Base-by-base conservation (phyloP, 805 yeast species). In the Lipomyces orientalis region DNA sequence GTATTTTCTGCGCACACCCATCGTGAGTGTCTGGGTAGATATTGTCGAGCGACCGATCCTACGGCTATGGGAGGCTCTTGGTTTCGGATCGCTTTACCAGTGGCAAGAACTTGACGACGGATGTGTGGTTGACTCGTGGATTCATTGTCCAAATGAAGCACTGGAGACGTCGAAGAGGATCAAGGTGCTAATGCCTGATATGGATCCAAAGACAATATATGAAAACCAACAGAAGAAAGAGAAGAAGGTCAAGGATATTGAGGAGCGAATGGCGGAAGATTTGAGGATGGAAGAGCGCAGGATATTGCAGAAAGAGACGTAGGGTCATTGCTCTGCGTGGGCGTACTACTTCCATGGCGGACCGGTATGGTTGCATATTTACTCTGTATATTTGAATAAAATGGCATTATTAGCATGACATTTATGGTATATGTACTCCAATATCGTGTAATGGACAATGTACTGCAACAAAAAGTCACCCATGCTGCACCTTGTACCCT, bases 21-120 rank as follows among this genome's bases (percentile, higher is more conserved):
- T 65, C 2, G 35, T 65, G 14, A 10, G 29, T 37, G 19, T 39
- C n/a, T 67, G 71, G 71, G 56, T 49, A 33, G 8, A 39, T 10
- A 7, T 14, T 29, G 49, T 67, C 46, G 70, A 67, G 37, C 61
- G 58, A 4, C 70, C 67, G 39, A 16, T 61, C 6, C 34, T 62
- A n/a, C 35, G 56, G n/a, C 31, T 33, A 8, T 67, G 67, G 67
- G 19, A 22, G 3, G 2, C 2, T n/a, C 16, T 56, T 22, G 65
- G 65, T 1, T 61, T 60, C 12, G 54, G 16, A 4, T 39, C 37
- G 14, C 10, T 67, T 5, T 67, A 51, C 46, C 54, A 31, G 16
- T 67, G 70, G 70, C 4, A 55, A 25, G 65, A 67, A 57, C 49
- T 64, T 12, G 56, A 64, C 16, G 70, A 64, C 39, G 59, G 65